Conservation (phyloP, 2,329 filamentous ascomycete species). For the Hansfordia pulvinata region DNA sequence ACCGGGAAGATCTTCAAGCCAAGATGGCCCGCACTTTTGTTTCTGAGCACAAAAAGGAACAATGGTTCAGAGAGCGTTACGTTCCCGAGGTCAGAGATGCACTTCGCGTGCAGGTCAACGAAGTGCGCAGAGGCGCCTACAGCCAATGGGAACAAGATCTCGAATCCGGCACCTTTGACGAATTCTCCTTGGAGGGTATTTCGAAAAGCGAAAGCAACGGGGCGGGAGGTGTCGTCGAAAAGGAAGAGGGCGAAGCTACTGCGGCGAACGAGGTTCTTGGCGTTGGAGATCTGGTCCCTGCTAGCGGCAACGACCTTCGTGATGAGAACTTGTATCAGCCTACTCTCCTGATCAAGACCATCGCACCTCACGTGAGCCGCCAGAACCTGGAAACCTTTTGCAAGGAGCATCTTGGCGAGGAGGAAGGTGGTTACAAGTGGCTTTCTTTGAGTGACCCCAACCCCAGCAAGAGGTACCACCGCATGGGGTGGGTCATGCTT, state of each 20-base stretch:
- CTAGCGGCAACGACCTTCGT: conserved; percentile 69
- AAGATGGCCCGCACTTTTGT: conserved; percentile 87
- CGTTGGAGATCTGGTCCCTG: conserved; percentile 79
- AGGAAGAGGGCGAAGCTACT: conserved; percentile 89
- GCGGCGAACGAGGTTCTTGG: conserved; percentile 86
- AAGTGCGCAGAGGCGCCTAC: conserved; percentile 67
- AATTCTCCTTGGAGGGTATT: conserved; percentile 86
- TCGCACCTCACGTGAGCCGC: conserved; percentile 89
- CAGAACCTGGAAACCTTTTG: conserved; percentile 89
- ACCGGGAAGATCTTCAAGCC: conserved; percentile 55
- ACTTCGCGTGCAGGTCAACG: conserved; percentile 62
- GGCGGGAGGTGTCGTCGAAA: conserved; percentile 72
- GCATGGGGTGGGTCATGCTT: conserved; percentile 97
- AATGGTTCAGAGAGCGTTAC: conserved; percentile 97
- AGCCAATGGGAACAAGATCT: conserved; percentile 83
- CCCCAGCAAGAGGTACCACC: conserved; percentile 89
- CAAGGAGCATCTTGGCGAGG: conserved; percentile 84
- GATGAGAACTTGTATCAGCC: conserved; percentile 84
- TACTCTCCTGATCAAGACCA: conserved; percentile 92
- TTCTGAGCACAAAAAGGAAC: conserved; percentile 81
- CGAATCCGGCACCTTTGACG: conserved; percentile 75
- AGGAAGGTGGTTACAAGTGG: conserved; percentile 88
- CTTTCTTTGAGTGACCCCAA: conserved; percentile 93
- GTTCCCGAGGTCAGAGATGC: conserved; percentile 67
- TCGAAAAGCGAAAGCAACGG: conserved; percentile 90